phyloP scores from a whole-genome alignment of 139 green algal genomes.

The Coelastrella sp. region DNA sequence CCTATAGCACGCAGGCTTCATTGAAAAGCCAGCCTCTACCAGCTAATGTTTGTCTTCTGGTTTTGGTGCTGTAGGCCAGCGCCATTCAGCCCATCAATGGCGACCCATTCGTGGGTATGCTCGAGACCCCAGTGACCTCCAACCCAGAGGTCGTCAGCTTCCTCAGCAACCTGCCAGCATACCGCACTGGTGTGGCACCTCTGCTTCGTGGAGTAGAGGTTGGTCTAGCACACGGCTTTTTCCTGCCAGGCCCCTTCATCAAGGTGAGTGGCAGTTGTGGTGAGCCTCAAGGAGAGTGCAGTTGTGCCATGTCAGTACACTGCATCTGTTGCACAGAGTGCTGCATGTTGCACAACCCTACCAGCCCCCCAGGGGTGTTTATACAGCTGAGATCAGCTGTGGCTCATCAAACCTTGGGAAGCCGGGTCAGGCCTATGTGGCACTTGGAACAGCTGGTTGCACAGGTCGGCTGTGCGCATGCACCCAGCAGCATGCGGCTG shows the following conservation, averaged over 20 bases:
- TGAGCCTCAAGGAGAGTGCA: background rate
- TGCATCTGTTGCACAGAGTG: no score
- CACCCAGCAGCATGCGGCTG: no score
- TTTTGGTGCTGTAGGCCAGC: constrained; percentile 60
- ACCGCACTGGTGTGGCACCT: constrained; percentile 94
- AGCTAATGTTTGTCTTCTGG: background rate
- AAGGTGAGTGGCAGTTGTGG: constrained; percentile 62
- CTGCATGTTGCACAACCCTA: no score
- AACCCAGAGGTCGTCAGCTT: constrained; percentile 90
- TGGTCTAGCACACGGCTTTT: constrained; percentile 96
- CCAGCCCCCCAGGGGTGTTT: no score
- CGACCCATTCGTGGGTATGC: constrained; percentile 97
- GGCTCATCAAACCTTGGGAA: no score
- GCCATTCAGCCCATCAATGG: constrained; percentile 96
- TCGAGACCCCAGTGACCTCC: constrained; percentile 98
- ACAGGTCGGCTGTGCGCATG: no score
- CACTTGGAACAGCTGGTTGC: no score
- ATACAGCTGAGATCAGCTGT: no score
- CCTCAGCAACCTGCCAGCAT: constrained; percentile 97
- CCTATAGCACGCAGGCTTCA: background rate
- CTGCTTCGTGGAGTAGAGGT: constrained; percentile 97
- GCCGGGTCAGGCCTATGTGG: no score
- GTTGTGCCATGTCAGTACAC: no score
- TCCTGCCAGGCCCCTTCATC: constrained; percentile 98
- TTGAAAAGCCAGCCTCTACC: background rate